Evolutionary conservation across 257 asterid species (phyloP).

Genomic region (Salvia miltiorrhiza): DNA sequence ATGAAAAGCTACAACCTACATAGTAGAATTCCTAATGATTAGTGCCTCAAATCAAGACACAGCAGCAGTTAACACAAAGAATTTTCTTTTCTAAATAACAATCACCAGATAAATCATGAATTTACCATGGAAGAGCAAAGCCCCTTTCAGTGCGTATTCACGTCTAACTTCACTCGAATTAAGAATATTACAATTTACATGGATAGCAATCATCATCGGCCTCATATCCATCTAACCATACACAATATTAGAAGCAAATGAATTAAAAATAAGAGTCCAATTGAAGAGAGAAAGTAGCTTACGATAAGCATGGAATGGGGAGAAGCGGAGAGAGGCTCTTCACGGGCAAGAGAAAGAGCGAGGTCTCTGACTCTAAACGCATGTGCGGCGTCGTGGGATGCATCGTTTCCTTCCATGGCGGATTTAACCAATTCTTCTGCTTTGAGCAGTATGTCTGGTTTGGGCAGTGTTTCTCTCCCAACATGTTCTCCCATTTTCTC

Average conservation of each 20-base stretch:
- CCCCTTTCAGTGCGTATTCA: neutral
- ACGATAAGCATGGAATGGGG: slow-evolving; percentile 59
- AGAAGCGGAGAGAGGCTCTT: slow-evolving; percentile 59
- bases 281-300: slow-evolving; percentile 9
- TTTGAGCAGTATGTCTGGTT: slow-evolving; percentile 42
- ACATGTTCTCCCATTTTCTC: neutral
- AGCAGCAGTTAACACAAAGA: neutral
- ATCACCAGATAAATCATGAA: neutral
- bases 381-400: slow-evolving; percentile 92
- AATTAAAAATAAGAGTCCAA: neutral
- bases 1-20: neutral
- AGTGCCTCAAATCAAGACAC: neutral
- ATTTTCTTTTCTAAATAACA: neutral
- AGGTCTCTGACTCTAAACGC: slow-evolving; percentile 89
- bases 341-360: slow-evolving; percentile 80
- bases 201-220: neutral
- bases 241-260: neutral
- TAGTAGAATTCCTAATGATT: neutral
- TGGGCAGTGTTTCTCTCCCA: slow-evolving; percentile 31
- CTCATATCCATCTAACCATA: neutral
- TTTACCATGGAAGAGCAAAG: neutral
- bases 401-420: slow-evolving; percentile 86
- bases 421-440: slow-evolving; percentile 73
- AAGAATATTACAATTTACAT: neutral
- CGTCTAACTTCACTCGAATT: neutral